Conservation (phyloP, 2,329 filamentous ascomycete genomes). For the Lasiodiplodia citricola region DNA sequence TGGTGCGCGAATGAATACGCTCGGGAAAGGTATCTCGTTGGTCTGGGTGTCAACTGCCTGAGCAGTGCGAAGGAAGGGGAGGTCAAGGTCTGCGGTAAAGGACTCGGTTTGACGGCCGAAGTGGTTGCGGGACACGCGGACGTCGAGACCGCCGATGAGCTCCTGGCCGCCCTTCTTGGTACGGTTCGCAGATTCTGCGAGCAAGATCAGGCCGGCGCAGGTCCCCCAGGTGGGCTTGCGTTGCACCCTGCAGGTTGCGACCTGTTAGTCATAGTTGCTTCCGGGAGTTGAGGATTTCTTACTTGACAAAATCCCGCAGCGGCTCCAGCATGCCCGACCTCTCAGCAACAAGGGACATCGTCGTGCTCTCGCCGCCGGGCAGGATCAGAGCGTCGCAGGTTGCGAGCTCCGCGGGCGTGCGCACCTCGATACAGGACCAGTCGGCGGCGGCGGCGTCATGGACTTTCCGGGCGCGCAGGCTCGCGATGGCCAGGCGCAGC, state of each 20-base stretch:
- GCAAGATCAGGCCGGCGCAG: constrained; percentile 90
- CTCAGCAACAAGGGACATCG: constrained; percentile 85
- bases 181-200: constrained; percentile 84
- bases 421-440: constrained; percentile 77
- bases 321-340: constrained; percentile 83
- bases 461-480: constrained; percentile 43
- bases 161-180: constrained; percentile 93
- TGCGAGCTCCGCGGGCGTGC: constrained; percentile 72
- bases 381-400: constrained; percentile 84
- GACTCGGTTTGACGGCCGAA: constrained; percentile 94
- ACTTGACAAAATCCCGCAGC: constrained; percentile 90
- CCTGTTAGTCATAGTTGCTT: constrained; percentile 12
- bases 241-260: constrained; percentile 59
- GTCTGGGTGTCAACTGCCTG: constrained; percentile 37
- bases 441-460: constrained; percentile 33
- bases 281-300: constrained; percentile 40
- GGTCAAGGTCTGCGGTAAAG: constrained; percentile 76
- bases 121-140: constrained; percentile 90
- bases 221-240: constrained; percentile 93
- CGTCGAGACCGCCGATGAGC: constrained; percentile 87
- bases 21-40: constrained; percentile 65
- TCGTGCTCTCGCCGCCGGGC: constrained; percentile 93
- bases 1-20: constrained; percentile 92
- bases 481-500: constrained; percentile 69
- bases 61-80: constrained; percentile 67